Conservation (phyloP, 2,329 filamentous ascomycete genomes). For the Clarireedia paspali region DNA sequence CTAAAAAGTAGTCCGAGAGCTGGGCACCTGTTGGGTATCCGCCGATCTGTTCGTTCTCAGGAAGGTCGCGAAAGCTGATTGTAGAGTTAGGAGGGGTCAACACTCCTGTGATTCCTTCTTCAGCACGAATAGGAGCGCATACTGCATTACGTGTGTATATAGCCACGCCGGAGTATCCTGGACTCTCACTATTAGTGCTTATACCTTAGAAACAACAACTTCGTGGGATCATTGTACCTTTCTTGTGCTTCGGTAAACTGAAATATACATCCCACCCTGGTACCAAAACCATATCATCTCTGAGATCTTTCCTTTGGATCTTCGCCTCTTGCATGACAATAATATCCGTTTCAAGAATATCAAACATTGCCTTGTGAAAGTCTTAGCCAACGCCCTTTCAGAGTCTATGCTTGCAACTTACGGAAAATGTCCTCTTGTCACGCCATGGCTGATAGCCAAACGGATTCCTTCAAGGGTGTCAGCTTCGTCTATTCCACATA, state of each 20-base stretch:
- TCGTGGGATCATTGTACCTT: conserved; percentile 47
- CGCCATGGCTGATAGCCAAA: conserved; percentile 82
- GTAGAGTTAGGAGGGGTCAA: conserved; percentile 66
- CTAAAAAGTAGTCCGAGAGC: conserved; percentile 52
- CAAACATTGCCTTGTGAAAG: conserved; percentile 71
- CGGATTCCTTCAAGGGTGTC: conserved; percentile 51
- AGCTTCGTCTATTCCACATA: background rate
- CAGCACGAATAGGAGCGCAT: conserved; percentile 80
- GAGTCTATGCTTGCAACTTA: conserved; percentile 28
- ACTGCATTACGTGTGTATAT: conserved; percentile 87
- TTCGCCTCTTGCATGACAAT: conserved; percentile 94
- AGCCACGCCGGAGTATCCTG: conserved; percentile 91
- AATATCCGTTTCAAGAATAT: conserved; percentile 85
- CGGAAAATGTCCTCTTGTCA: conserved; percentile 61
- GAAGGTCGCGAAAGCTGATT: conserved; percentile 66
- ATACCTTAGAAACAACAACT: background rate
- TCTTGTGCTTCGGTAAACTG: conserved; percentile 87
- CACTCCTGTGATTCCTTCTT: conserved; percentile 86
- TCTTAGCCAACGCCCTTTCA: background rate
- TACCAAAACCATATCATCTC: conserved; percentile 92
- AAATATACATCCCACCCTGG: conserved; percentile 96
- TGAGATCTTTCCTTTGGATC: conserved; percentile 86
- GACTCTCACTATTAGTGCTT: conserved; percentile 1
- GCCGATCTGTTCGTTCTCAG: conserved; percentile 69
- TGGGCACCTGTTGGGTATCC: conserved; percentile 73